Evolutionary conservation across 2,329 filamentous ascomycete genomes (phyloP).

Genomic region (Sporothrix mexicana): DNA sequence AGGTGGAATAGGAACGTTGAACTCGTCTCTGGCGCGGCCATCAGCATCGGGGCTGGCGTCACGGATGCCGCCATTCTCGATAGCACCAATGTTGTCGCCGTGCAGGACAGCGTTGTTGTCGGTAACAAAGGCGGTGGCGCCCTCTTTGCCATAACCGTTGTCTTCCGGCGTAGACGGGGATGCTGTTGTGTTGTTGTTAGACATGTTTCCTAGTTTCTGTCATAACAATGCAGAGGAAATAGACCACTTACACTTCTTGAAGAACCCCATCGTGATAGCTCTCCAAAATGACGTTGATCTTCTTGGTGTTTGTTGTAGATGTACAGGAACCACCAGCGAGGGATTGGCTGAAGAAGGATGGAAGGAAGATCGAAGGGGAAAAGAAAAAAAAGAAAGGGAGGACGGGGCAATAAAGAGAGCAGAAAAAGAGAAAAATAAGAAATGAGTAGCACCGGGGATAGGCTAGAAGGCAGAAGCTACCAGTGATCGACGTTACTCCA

Average conservation of each 20-base stretch:
- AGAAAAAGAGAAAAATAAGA: background rate
- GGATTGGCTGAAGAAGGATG: slow-evolving; percentile 4
- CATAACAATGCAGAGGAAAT: background rate
- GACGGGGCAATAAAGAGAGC: background rate
- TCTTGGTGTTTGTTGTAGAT: background rate
- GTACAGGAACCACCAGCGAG: background rate
- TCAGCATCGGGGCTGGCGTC: slow-evolving; percentile 34
- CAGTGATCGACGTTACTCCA: slow-evolving; percentile 30
- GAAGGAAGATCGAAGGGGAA: background rate
- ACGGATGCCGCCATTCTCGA: slow-evolving; percentile 8
- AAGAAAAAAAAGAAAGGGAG: background rate
- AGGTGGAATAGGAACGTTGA: slow-evolving; percentile 52
- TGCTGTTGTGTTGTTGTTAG: background rate
- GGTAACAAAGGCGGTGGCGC: background rate
- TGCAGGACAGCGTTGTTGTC: slow-evolving; percentile 25
- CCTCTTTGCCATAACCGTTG: slow-evolving; percentile 27
- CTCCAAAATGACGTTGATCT: background rate
- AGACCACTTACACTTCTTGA: slow-evolving; percentile 25
- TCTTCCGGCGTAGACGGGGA: slow-evolving; percentile 28
- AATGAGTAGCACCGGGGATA: slow-evolving; percentile 1
- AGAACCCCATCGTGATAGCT: slow-evolving; percentile 3
- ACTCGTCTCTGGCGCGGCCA: slow-evolving; percentile 33
- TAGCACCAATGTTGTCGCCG: slow-evolving; percentile 19
- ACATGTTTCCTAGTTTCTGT: background rate
- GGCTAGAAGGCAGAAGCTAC: background rate